Evolutionary conservation across 2,329 filamentous ascomycete genomes (phyloP), one percentile per base, ranked within the genome.

Genomic region (Thielaviopsis musarum): DNA sequence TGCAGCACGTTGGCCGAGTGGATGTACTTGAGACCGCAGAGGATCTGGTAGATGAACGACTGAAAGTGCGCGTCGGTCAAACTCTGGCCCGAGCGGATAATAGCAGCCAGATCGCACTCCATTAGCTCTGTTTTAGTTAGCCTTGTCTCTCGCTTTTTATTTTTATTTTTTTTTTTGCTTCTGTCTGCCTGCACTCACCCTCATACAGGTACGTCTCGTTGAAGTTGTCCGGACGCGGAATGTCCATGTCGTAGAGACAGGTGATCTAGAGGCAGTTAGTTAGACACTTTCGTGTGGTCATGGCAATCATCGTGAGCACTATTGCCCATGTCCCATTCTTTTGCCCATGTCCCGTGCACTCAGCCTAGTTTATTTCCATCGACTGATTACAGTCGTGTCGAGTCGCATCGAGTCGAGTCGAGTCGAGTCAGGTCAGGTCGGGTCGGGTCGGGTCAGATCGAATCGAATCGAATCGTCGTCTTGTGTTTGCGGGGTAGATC

Each of bases 1-100:
- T 98, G 93, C 65, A 98, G 79, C 57, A 98, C 93, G 68, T 97
- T 97, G 66, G 93, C 93, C 22, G 91, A 97, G 77, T 98, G 93
- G 65, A 98, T 97, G 73, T 97, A 98, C 78, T 98, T 98, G 66
- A 98, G 79, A 64, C 93, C 93, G 71, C 93, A 97, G 5, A 98
- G 85, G 66, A 98, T 98, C 79, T 98, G 93, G 77, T 98, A 98
- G 75, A 98, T 96, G 76, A 98, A 98, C 57, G 93, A 97, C 74
- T 98, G 93, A 77, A 98, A 98, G 73, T 98, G 93, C 59, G 93
- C 93, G 70, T 98, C 93, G 69, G 93, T 98, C 70, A 98, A 78
- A 54, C 93, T 91, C 72, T 98, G 93, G 63, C 93, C 93, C 51
- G 91, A 97, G 66, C 93, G 85, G 67, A 98, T 97, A 71, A 98